Evolutionary conservation across 306 rosid species (phyloP).

Genomic region (Cicer cuneatum): DNA sequence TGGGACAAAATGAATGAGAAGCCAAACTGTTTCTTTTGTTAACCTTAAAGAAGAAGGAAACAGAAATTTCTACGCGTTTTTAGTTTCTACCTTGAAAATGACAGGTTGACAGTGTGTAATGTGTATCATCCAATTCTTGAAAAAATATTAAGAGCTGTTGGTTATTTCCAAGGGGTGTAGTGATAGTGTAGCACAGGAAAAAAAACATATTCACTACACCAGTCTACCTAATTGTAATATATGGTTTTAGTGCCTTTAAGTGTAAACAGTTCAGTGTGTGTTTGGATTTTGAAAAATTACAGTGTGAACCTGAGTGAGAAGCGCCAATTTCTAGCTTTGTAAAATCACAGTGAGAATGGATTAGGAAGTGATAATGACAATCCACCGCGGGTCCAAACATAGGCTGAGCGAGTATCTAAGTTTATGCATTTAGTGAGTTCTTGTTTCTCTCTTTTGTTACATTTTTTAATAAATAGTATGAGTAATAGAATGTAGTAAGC

Average conservation of each 20-base stretch:
- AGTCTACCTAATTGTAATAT: too few species aligned
- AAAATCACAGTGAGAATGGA: too few species aligned
- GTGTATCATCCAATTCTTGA: conserved; percentile 4
- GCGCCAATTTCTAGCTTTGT: too few species aligned
- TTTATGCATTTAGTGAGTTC: too few species aligned
- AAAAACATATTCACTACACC: neutral
- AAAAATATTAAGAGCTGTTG: neutral
- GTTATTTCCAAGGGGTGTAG: neutral
- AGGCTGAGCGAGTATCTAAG: too few species aligned
- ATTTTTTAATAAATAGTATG: neutral
- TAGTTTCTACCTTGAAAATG: neutral
- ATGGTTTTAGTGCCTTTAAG: neutral
- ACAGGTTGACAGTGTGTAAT: neutral
- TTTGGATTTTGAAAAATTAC: neutral
- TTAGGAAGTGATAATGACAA: too few species aligned
- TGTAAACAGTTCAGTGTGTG: neutral
- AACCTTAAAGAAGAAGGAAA: neutral
- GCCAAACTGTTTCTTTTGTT: too few species aligned
- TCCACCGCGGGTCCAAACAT: too few species aligned
- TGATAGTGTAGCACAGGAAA: neutral
- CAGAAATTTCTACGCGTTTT: neutral
- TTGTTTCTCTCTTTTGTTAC: neutral
- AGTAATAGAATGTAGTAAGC: neutral
- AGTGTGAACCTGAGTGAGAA: too few species aligned
- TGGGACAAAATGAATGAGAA: conserved; percentile 12